Conservation (phyloP, 768 basidiomycete genomes). For the Russula dissimulans region DNA sequence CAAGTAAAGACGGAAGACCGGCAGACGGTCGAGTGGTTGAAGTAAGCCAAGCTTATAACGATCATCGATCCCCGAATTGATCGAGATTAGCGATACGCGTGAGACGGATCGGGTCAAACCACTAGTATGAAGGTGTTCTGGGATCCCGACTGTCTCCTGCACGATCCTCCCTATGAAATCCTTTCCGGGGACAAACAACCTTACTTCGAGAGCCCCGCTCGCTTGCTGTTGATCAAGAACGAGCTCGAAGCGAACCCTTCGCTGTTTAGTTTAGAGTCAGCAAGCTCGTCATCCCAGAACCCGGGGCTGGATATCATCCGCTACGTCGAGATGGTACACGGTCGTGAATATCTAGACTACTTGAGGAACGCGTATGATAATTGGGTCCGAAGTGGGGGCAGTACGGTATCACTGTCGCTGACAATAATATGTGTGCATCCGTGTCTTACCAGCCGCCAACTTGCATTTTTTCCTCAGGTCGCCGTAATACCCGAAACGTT, state of each 20-base stretch:
- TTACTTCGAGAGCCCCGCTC: slow-evolving; percentile 27
- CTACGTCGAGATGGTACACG: slow-evolving; percentile 23
- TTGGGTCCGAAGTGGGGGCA: slow-evolving; percentile 26
- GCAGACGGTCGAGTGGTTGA: too few species aligned
- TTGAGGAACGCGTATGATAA: slow-evolving; percentile 24
- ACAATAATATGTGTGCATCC: background rate
- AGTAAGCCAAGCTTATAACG: too few species aligned
- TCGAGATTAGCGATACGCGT: background rate
- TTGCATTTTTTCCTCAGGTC: background rate
- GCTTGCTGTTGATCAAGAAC: slow-evolving; percentile 21
- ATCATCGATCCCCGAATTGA: background rate
- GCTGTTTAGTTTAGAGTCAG: slow-evolving; percentile 15
- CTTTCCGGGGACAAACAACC: slow-evolving; percentile 23
- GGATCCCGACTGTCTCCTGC: slow-evolving; percentile 20
- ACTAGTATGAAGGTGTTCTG: slow-evolving; percentile 23
- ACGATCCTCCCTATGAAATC: slow-evolving; percentile 27
- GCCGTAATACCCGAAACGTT: slow-evolving; percentile 29
- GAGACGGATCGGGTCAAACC: too few species aligned
- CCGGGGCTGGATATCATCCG: background rate
- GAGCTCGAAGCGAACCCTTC: slow-evolving; percentile 14
- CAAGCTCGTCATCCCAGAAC: background rate
- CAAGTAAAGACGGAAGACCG: too few species aligned
- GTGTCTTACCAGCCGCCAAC: background rate
- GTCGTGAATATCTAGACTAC: slow-evolving; percentile 23
- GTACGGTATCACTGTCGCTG: slow-evolving; percentile 14